These are phyloP conservation scores for Saccharomyces hybrid DNA, from an alignment of 1,139 yeast genomes.

Conservation along the genomic window DNA sequence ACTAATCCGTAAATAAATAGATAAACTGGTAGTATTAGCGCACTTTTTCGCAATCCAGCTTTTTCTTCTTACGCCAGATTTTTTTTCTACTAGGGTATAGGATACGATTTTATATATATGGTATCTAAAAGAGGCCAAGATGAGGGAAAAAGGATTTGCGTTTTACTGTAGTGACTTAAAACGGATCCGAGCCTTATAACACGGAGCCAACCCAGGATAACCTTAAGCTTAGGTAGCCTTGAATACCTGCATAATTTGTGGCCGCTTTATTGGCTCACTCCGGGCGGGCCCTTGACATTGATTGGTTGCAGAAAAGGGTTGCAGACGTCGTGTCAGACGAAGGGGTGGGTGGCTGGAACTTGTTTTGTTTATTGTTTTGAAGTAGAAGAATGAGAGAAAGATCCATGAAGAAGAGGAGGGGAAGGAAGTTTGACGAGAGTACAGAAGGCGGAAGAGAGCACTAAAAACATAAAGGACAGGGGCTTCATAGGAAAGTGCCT, in stretches of 20 bases:
- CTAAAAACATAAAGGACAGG: no score
- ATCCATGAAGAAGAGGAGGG: neutral
- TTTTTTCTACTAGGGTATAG: neutral
- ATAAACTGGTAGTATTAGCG: neutral
- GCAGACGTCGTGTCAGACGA: neutral
- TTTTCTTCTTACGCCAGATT: neutral
- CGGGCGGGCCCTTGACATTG: neutral
- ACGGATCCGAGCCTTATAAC: neutral
- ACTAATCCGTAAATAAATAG: no score
- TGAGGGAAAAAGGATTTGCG: neutral
- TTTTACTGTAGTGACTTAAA: neutral
- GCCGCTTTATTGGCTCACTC: constrained; percentile 1
- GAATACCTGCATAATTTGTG: neutral
- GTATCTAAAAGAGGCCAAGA: neutral
- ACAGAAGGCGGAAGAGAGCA: no score
- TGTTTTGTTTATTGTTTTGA: neutral
- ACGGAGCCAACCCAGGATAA: neutral
- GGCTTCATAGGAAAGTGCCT: no score
- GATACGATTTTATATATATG: neutral
- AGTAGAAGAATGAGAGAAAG: no score
- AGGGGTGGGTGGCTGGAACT: neutral
- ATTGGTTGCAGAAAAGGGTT: neutral
- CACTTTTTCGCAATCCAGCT: neutral
- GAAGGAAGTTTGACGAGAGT: neutral
- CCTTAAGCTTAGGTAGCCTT: neutral